Percentiles rank a stretch among this genome's conserved stretches.
Conservation (phyloP, 2,329 filamentous ascomycete genomes). For the Cyclaneusma minus region DNA sequence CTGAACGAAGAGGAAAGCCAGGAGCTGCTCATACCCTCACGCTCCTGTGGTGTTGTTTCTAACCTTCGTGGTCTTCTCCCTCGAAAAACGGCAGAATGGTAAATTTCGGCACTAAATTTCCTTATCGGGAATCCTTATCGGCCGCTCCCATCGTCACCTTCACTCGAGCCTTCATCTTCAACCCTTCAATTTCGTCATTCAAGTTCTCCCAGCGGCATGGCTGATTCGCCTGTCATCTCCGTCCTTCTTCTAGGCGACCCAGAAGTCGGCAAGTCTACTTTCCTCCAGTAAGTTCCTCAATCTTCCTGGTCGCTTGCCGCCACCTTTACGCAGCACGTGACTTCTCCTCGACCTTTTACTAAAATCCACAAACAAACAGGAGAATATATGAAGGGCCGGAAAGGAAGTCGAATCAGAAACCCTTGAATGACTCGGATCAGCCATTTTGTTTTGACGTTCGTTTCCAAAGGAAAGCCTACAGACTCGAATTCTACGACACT, state of each 20-base stretch:
- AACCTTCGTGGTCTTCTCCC: background rate
- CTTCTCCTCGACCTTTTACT: no score
- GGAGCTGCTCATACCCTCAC: slow-evolving; percentile 7
- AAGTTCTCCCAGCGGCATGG: slow-evolving; percentile 6
- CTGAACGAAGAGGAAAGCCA: no score
- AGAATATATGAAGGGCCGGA: slow-evolving; percentile 31
- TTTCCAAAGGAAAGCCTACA: slow-evolving; percentile 28
- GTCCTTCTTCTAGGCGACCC: slow-evolving; percentile 43
- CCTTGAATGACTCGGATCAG: slow-evolving; percentile 40
- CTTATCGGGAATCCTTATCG: background rate
- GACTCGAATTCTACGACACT: slow-evolving; percentile 45
- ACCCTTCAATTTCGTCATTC: slow-evolving; percentile 6
- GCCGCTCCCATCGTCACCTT: slow-evolving; percentile 5
- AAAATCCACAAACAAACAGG: no score
- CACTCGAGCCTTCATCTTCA: slow-evolving; percentile 6
- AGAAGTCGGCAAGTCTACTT: slow-evolving; percentile 43
- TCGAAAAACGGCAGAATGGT: background rate
- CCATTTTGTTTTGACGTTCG: slow-evolving; percentile 42
- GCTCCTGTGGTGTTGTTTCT: slow-evolving; percentile 4
- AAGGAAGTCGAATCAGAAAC: slow-evolving; percentile 23
- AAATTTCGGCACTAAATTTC: background rate
- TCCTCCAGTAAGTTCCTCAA: slow-evolving; percentile 35
- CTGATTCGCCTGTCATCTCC: slow-evolving; percentile 29
- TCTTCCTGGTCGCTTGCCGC: slow-evolving; percentile 1
- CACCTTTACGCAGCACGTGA: no score